A percentile compares a stretch with the other conserved stretches of the same genome.
Evolutionary conservation across 768 basidiomycete genomes (phyloP).

Genomic region (Krasilnikovozyma curviuscula): DNA sequence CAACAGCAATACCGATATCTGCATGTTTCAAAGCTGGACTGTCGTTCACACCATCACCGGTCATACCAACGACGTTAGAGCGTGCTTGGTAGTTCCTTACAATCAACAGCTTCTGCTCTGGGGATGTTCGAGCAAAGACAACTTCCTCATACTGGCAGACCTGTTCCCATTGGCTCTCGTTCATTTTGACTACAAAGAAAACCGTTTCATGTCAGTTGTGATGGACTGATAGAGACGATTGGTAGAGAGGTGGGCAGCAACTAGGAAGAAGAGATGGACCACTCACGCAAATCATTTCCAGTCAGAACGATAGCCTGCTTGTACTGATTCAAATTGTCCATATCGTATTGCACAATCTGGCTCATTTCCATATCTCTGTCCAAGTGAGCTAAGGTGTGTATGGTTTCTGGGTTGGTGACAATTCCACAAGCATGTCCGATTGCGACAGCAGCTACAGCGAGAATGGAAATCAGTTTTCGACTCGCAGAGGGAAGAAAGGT

Average conservation of each 20-base stretch:
- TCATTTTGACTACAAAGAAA: neutral
- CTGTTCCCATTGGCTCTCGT: slow-evolving; percentile 25
- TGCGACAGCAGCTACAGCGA: slow-evolving; percentile 25
- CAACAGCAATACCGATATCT: slow-evolving; percentile 46
- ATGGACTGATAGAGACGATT: slow-evolving; percentile 25
- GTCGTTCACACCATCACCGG: slow-evolving; percentile 40
- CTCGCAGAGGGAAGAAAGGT: no score
- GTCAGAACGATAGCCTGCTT: neutral
- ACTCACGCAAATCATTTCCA: neutral
- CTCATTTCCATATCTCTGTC: slow-evolving; percentile 19
- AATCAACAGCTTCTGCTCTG: slow-evolving; percentile 46
- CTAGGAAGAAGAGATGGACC: neutral
- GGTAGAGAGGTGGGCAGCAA: no score
- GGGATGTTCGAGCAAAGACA: slow-evolving; percentile 22
- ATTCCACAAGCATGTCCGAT: slow-evolving; percentile 47
- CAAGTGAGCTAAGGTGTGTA: slow-evolving; percentile 31
- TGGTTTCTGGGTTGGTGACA: slow-evolving; percentile 27
- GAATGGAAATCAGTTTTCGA: slow-evolving; percentile 13
- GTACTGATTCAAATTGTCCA: slow-evolving; percentile 17
- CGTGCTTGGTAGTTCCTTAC: slow-evolving; percentile 39
- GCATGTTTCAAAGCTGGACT: slow-evolving; percentile 28
- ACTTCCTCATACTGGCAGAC: slow-evolving; percentile 19
- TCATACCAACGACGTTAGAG: slow-evolving; percentile 41
- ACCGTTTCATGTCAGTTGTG: neutral
- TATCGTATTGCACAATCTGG: slow-evolving; percentile 23